Evolutionary conservation across 148 eudicot genomes (phyloP).

Genomic region (Camellia granthamiana): DNA sequence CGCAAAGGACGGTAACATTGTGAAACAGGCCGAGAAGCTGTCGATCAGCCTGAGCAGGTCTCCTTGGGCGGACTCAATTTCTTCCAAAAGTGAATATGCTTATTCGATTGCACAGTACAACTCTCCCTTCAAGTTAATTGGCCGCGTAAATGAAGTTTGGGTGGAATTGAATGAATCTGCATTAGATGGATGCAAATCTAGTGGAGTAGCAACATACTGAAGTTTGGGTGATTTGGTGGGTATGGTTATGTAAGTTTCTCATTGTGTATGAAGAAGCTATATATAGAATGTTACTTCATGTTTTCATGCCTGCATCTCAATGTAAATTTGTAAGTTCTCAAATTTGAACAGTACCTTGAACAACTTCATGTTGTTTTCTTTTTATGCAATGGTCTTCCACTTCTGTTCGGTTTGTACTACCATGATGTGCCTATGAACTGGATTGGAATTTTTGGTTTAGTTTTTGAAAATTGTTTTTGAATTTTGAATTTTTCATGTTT

Average conservation of each 20-base stretch:
- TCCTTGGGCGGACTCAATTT: conserved; percentile 61
- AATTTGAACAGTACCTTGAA: background rate
- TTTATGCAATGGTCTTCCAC: background rate
- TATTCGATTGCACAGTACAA: conserved; percentile 84
- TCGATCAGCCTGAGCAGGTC: conserved; percentile 69
- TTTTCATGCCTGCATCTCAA: background rate
- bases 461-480: too few species aligned
- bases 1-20: conserved; percentile 65
- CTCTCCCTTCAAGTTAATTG: conserved; percentile 53
- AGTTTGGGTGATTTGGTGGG: background rate
- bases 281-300: background rate
- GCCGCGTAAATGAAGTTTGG: conserved; percentile 84
- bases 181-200: conserved; percentile 38
- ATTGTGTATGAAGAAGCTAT: too few species aligned
- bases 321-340: background rate
- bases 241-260: background rate
- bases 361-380: background rate
- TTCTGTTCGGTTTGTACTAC: background rate
- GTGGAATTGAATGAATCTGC: conserved; percentile 49
- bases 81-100: conserved; percentile 45
- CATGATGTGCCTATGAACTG: too few species aligned
- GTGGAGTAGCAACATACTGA: conserved; percentile 42
- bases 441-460: too few species aligned
- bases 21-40: conserved; percentile 59
- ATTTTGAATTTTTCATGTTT: too few species aligned